Evolutionary conservation across 768 basidiomycete species (phyloP).

Genomic region (Auriscalpium vulgare): DNA sequence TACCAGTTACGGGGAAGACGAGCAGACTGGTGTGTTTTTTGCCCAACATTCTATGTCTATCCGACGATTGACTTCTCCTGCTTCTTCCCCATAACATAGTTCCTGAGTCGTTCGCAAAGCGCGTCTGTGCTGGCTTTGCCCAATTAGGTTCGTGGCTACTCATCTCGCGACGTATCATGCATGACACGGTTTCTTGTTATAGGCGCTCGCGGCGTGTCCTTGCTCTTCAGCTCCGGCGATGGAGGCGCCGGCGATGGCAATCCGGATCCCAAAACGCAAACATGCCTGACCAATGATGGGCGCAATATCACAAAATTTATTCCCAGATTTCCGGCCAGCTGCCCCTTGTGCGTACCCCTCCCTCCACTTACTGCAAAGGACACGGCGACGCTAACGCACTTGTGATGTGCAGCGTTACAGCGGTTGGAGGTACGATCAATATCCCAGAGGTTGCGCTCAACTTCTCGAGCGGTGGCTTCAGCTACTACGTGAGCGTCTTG

Average conservation of each 20-base stretch:
- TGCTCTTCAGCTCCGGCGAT: conserved; percentile 68
- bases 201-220: conserved; percentile 59
- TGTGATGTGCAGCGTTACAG: conserved; percentile 43
- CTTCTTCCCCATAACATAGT: conserved; percentile 27
- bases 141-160: conserved; percentile 39
- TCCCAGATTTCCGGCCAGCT: conserved; percentile 49
- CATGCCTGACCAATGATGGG: conserved; percentile 54
- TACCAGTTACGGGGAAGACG: conserved; percentile 67
- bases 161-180: neutral
- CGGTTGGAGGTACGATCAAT: conserved; percentile 55
- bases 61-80: conserved; percentile 29
- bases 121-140: conserved; percentile 53
- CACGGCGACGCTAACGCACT: too few relatives aligned
- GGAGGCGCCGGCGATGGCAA: conserved; percentile 62
- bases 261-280: conserved; percentile 42
- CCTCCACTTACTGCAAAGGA: neutral
- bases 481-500: conserved; percentile 43
- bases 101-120: conserved; percentile 47
- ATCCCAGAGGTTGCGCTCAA: conserved; percentile 51
- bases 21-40: conserved; percentile 46
- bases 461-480: conserved; percentile 73
- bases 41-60: conserved; percentile 15
- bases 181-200: neutral
- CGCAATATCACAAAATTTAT: conserved; percentile 44
- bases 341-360: conserved; percentile 28